Evolutionary conservation across 2,329 filamentous ascomycete species (phyloP), one percentile per base, ranked within the genome.

Genomic region (Aspergillus eucalypticola): DNA sequence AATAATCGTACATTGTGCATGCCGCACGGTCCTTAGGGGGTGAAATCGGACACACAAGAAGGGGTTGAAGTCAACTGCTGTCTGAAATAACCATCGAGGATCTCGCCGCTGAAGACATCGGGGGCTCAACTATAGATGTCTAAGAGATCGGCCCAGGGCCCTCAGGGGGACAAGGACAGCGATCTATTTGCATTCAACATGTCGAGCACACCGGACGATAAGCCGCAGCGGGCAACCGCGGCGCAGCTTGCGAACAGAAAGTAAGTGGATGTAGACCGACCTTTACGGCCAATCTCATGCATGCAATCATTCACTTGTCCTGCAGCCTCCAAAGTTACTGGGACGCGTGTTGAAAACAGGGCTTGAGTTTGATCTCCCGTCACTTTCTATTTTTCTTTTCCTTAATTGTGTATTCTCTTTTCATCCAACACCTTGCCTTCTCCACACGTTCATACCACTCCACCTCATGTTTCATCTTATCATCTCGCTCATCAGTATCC

Each of bases 181-280:
- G 23, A 67, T 50, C 54, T 71, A 29, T 66, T 71, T 57, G 66
- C 67, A 23, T 73, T 74, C 60, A 72, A 72, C 11, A 76, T 77
- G 75, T 73, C 74, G 53, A 75, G 75, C 32, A 76, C 76, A 56
- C 73, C 75, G 27, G 76, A 76, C 50, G 81, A 83, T 2, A 74
- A 76, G 65, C 78, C 79, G 25, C 76, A 79, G 66, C 78, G 77
- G 72, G 83, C 83, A 35, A 84, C 82, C 27, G 82, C 83, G 41
- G 82, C 83, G 41, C 83, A 85, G 72, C 54, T 84, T 73, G 83
- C 83, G 32, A 75, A 72, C 61, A 79, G 83, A 75, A 84, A 81
- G 83, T 85, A 76, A 79, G 83, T 84, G 50, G 63, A 63, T 64
- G 58, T 54, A 66, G 62, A 58, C 63, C 51, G 60, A 57, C 61